Conservation (phyloP, 805 yeast genomes). For the Tetrapisispora pingtungensis region DNA sequence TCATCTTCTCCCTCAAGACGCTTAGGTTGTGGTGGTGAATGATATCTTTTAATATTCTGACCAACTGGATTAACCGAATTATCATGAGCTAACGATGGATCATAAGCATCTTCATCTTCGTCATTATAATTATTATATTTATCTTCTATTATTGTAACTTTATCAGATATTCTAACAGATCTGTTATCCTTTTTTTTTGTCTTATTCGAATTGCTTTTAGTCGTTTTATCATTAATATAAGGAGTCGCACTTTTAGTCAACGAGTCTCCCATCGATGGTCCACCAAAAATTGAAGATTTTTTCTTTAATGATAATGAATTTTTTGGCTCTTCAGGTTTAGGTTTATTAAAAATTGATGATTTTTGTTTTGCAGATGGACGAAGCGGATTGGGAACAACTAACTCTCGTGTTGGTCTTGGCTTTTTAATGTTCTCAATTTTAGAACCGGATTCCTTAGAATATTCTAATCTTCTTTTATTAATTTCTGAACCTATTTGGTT, state of each 20-base stretch:
- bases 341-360: not conserved
- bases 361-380: not conserved
- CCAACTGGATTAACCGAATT: not conserved
- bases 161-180: conserved; percentile 19
- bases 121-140: not conserved
- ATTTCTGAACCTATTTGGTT: not conserved
- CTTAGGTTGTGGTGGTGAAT: not conserved
- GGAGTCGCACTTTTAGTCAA: conserved; percentile 3
- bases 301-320: conserved; percentile 13
- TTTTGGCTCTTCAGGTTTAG: not conserved
- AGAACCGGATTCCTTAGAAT: not conserved
- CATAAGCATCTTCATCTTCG: conserved; percentile 11
- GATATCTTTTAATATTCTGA: not conserved
- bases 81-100: not conserved
- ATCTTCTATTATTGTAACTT: conserved; percentile 8
- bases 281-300: conserved; percentile 28
- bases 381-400: not conserved
- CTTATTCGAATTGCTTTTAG: not conserved
- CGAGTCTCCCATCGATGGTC: conserved; percentile 9
- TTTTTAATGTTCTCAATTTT: not conserved
- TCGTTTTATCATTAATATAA: conserved; percentile 12
- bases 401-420: not conserved
- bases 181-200: conserved; percentile 6
- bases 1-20: not conserved
- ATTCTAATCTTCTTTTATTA: conserved; percentile 4